Evolutionary conservation across 2,329 filamentous ascomycete species (phyloP).

Genomic region (Helicocarpus griseus): DNA sequence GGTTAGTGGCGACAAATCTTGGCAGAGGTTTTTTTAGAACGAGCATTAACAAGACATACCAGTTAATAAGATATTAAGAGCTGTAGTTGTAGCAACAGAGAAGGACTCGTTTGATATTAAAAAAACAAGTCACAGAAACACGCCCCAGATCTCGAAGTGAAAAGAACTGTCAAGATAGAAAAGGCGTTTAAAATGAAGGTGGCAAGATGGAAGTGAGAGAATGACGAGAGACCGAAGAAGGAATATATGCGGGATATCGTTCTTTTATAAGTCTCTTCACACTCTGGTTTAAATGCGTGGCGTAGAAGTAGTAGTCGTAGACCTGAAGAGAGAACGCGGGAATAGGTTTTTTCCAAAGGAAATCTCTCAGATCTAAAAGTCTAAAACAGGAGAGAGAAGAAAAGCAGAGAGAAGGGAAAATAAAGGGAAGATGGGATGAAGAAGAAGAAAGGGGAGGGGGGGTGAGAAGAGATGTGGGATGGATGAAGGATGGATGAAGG

Average conservation of each 20-base stretch:
- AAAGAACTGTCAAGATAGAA: not conserved
- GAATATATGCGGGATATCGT: not conserved
- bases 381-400: slow-evolving; percentile 2
- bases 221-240: not conserved
- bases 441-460: not conserved
- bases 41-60: no score
- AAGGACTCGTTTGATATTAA: no score
- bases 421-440: not conserved
- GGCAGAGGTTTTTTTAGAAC: no score
- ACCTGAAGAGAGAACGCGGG: slow-evolving; percentile 1
- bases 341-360: no score
- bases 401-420: not conserved
- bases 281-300: slow-evolving; percentile 10
- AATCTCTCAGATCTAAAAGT: slow-evolving; percentile 8
- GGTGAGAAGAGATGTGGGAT: no score
- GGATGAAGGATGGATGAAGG: no score
- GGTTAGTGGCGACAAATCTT: no score
- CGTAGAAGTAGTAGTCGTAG: slow-evolving; percentile 1
- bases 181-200: not conserved
- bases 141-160: not conserved
- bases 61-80: no score
- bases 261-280: slow-evolving; percentile 15
- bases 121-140: slow-evolving; percentile 1
- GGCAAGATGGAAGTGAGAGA: not conserved
- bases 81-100: not conserved